Conservation (phyloP, 129 eudicot genomes). For the Centella asiatica region DNA sequence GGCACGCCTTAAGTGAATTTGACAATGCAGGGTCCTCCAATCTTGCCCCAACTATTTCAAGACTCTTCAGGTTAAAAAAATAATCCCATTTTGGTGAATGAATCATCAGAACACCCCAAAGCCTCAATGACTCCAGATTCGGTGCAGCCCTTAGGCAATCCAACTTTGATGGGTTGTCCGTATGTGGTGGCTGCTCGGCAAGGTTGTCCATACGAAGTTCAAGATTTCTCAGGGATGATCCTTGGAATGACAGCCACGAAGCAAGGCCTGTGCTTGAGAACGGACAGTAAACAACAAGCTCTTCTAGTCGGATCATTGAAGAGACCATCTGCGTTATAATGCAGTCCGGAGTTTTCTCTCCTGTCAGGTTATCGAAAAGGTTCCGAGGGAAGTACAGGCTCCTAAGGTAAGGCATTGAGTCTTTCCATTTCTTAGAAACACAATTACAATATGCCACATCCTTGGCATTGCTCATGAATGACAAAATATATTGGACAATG, state of each 20-base stretch:
- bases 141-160: constrained; percentile 58
- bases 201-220: constrained; percentile 82
- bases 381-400: constrained; percentile 77
- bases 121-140: constrained; percentile 62
- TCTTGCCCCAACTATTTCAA: constrained; percentile 84
- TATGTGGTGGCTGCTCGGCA: constrained; percentile 20
- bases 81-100: constrained; percentile 70
- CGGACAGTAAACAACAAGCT: constrained; percentile 86
- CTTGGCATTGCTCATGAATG: constrained; percentile 48
- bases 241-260: constrained; percentile 48
- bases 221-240: constrained; percentile 49
- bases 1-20: constrained; percentile 59
- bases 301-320: constrained; percentile 42
- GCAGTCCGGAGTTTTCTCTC: constrained; percentile 46
- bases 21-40: constrained; percentile 57
- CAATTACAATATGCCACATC: constrained; percentile 78
- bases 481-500: constrained; percentile 58
- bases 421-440: constrained; percentile 85
- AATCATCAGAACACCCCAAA: constrained; percentile 79
- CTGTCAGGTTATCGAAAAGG: constrained; percentile 48
- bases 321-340: constrained; percentile 46
- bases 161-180: constrained; percentile 46
- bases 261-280: constrained; percentile 55
- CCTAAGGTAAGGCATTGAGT: constrained; percentile 54
- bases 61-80: constrained; percentile 44